Percentiles rank a stretch among this genome's conserved stretches.
These are phyloP conservation scores for Penicillium sp. DNA, from an alignment of 2,329 filamentous ascomycete genomes.

Conservation along the genomic window DNA sequence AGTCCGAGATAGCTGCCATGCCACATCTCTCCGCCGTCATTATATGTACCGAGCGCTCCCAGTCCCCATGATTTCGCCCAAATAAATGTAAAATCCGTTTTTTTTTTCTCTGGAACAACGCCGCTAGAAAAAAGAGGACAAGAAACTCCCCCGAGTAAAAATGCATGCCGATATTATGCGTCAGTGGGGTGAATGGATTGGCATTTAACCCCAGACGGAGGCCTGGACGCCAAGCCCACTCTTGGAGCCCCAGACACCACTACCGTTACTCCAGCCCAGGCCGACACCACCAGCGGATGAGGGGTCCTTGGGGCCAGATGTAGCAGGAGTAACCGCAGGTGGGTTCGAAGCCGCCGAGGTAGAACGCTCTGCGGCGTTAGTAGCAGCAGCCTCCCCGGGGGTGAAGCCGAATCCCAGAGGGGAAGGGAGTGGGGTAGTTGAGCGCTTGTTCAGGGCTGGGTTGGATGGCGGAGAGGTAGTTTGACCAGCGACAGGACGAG, in stretches of 20 bases:
- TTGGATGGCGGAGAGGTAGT: slow-evolving; percentile 53
- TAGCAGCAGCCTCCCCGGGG: slow-evolving; percentile 50
- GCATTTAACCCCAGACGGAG: slow-evolving; percentile 85
- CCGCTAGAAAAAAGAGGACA: slow-evolving; percentile 25
- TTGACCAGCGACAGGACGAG: slow-evolving; percentile 72
- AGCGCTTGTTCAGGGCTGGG: slow-evolving; percentile 73
- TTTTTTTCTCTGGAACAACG: slow-evolving; percentile 27
- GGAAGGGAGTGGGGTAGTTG: slow-evolving; percentile 90
- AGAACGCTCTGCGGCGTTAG: slow-evolving; percentile 54
- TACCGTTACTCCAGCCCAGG: slow-evolving; percentile 77
- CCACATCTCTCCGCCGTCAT: slow-evolving; percentile 16
- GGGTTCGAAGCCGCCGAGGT: slow-evolving; percentile 66
- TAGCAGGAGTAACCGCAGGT: slow-evolving; percentile 48
- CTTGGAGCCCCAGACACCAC: slow-evolving; percentile 83
- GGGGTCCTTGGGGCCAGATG: slow-evolving; percentile 44
- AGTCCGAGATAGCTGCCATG: neutral
- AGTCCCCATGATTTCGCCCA: neutral
- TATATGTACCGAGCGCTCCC: slow-evolving; percentile 39
- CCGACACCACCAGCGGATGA: slow-evolving; percentile 48
- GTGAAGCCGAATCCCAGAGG: slow-evolving; percentile 77
- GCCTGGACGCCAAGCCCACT: slow-evolving; percentile 83
- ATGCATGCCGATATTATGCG: slow-evolving; percentile 19
- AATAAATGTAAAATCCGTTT: slow-evolving; percentile 6
- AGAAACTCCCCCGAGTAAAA: slow-evolving; percentile 14
- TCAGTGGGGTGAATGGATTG: slow-evolving; percentile 1